Conservation (phyloP, 1,284 basidiomycete species). For the Rhodofomes roseus region DNA sequence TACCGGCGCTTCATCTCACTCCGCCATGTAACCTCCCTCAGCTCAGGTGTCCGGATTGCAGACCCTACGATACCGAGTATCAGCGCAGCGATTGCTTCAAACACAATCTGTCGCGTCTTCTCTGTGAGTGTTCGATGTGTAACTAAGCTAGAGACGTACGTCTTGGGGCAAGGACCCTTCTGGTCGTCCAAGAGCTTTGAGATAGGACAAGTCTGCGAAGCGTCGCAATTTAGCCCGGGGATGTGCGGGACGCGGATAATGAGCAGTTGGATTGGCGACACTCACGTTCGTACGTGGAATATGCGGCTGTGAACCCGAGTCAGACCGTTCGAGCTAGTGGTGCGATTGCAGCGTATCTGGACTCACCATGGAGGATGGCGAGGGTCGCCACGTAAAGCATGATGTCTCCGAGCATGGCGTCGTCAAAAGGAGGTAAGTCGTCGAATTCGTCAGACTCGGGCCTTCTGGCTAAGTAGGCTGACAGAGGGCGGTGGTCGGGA, state of each 20-base stretch:
- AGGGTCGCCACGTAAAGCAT: conserved; percentile 24
- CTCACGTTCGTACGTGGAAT: conserved; percentile 65
- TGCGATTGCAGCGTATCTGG: neutral
- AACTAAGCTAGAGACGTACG: conserved; percentile 36
- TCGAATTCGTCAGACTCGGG: too few species aligned
- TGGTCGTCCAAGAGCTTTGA: conserved; percentile 70
- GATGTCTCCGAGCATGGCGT: conserved; percentile 24
- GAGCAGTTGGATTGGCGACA: conserved; percentile 8
- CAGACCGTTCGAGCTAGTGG: neutral
- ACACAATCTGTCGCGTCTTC: conserved; percentile 50
- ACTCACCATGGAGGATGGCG: conserved; percentile 29
- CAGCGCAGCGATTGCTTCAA: conserved; percentile 66
- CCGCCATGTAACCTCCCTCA: conserved; percentile 85
- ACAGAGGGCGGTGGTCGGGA: too few species aligned
- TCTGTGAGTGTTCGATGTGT: neutral
- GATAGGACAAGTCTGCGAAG: conserved; percentile 59
- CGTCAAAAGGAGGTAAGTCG: too few species aligned
- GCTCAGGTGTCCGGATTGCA: conserved; percentile 58
- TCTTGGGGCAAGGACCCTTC: conserved; percentile 62
- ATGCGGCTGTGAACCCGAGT: conserved; percentile 36
- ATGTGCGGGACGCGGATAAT: neutral
- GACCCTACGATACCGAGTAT: conserved; percentile 69
- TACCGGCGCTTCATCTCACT: conserved; percentile 85
- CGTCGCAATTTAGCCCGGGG: conserved; percentile 9
- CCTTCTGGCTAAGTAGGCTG: neutral